Evolutionary conservation across 2,329 filamentous ascomycete species (phyloP).

Genomic region (Botrytis squamosa): DNA sequence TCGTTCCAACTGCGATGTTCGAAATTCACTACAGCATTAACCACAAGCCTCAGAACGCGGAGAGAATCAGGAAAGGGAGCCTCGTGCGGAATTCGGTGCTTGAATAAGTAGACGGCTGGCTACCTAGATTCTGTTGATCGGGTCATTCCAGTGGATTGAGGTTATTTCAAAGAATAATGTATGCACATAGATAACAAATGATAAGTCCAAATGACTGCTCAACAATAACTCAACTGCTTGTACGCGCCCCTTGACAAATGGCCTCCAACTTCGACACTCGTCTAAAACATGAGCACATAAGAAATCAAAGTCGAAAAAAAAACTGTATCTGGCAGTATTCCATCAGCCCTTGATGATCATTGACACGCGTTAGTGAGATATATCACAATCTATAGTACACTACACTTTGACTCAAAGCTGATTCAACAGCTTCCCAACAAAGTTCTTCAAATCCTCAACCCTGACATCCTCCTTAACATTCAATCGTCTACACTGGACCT

Average conservation of each 20-base stretch:
- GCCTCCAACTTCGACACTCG: background rate
- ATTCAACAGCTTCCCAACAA: constrained; percentile 28
- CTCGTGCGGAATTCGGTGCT: background rate
- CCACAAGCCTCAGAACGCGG: background rate
- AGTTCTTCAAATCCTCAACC: constrained; percentile 26
- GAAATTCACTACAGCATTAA: background rate
- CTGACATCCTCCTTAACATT: constrained; percentile 29
- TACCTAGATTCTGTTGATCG: background rate
- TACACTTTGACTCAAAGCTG: constrained; percentile 23
- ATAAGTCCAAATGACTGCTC: background rate
- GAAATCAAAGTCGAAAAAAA: background rate
- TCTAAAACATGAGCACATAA: background rate
- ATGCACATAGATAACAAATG: background rate
- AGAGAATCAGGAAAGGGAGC: background rate
- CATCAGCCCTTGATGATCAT: too few relatives aligned
- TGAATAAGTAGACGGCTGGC: background rate
- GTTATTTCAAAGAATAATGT: too few relatives aligned
- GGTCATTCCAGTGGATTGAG: background rate
- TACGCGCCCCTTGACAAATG: background rate
- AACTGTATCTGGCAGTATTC: too few relatives aligned
- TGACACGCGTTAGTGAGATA: background rate
- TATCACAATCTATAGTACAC: background rate
- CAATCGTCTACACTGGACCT: constrained; percentile 39
- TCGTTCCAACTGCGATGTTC: background rate
- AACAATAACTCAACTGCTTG: background rate